Percentiles rank a stretch among this genome's conserved stretches.
Conservation (phyloP, 2,329 filamentous ascomycete species). For the Cladosporium sphaerospermum region DNA sequence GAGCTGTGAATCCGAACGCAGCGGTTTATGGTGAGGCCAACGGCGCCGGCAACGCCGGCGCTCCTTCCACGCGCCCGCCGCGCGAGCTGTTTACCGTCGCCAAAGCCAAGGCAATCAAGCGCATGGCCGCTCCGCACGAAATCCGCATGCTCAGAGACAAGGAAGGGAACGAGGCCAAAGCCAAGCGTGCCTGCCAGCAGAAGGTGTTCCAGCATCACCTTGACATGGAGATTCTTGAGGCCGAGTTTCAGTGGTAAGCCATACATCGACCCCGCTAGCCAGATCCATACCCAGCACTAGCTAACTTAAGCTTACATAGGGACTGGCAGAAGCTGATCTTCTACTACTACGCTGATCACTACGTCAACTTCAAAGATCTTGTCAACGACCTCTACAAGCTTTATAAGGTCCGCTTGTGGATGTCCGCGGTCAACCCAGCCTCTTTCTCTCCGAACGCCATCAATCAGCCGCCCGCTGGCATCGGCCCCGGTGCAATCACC, state of each 20-base stretch:
- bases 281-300: too few species aligned
- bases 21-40: constrained; percentile 24
- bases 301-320: constrained; percentile 44
- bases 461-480: constrained; percentile 30
- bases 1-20: constrained; percentile 29
- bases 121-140: constrained; percentile 85
- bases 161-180: constrained; percentile 95
- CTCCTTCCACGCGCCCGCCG: constrained; percentile 23
- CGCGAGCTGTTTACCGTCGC: constrained; percentile 51
- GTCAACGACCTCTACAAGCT: constrained; percentile 98
- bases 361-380: constrained; percentile 98
- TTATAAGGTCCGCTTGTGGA: constrained; percentile 99
- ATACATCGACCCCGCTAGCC: background rate
- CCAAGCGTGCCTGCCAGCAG: constrained; percentile 91
- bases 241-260: constrained; percentile 94
- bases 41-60: constrained; percentile 6
- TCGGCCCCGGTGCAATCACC: constrained; percentile 32
- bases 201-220: constrained; percentile 92
- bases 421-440: constrained; percentile 97
- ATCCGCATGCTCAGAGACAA: constrained; percentile 86
- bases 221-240: constrained; percentile 98
- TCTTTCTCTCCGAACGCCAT: constrained; percentile 56
- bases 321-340: constrained; percentile 99
- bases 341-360: constrained; percentile 96
- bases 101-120: constrained; percentile 94